Percentiles rank a stretch among this genome's conserved stretches.
phyloP scores from a whole-genome alignment of 2,329 filamentous ascomycete genomes.

The Neonectria sp. region DNA sequence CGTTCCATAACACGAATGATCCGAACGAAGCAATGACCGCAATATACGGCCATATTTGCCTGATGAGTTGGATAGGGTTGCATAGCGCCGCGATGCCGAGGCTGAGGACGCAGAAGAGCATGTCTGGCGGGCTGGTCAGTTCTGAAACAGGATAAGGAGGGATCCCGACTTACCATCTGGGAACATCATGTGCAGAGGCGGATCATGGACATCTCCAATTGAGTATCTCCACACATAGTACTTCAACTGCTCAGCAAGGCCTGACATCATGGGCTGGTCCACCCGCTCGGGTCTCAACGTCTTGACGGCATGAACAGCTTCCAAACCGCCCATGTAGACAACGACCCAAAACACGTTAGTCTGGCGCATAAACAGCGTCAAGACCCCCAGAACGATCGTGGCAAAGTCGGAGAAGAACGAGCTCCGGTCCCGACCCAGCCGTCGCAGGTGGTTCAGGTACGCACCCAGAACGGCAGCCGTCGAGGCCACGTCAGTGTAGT shows the following conservation, averaged over 20 bases:
- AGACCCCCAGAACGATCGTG: constrained; percentile 71
- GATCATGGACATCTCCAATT: constrained; percentile 70
- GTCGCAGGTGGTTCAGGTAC: constrained; percentile 71
- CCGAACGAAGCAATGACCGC: constrained; percentile 77
- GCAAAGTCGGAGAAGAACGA: constrained; percentile 58
- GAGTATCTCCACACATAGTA: constrained; percentile 62
- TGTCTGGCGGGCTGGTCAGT: constrained; percentile 59
- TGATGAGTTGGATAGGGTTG: constrained; percentile 63
- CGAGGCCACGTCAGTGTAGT: constrained; percentile 94
- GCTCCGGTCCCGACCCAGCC: constrained; percentile 54
- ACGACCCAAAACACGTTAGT: constrained; percentile 98
- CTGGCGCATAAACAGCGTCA: constrained; percentile 85
- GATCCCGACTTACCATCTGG: constrained; percentile 62
- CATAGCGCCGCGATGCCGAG: constrained; percentile 70
- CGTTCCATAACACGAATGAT: constrained; percentile 87
- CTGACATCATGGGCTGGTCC: constrained; percentile 50
- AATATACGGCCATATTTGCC: constrained; percentile 72
- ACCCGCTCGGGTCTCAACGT: constrained; percentile 54
- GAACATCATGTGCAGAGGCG: constrained; percentile 61
- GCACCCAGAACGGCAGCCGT: constrained; percentile 81
- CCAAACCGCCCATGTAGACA: constrained; percentile 78
- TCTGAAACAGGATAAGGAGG: not conserved
- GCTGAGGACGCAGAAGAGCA: constrained; percentile 72
- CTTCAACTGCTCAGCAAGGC: constrained; percentile 53
- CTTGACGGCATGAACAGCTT: constrained; percentile 68